Conservation (phyloP, 129 eudicot species). For the Helichrysum umbraculigerum region DNA sequence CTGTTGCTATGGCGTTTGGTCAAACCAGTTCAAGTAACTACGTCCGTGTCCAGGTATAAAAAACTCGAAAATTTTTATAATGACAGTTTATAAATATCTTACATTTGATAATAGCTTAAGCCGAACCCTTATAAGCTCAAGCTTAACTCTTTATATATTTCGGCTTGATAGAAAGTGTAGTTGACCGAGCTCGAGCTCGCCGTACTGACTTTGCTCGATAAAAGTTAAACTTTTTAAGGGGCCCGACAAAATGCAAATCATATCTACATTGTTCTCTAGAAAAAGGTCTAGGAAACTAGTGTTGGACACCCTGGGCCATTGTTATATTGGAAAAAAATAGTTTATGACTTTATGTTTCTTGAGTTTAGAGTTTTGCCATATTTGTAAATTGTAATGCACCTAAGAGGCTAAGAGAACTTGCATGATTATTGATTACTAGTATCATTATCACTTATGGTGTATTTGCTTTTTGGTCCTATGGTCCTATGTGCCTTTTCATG, state of each 20-base stretch:
- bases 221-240: too few relatives aligned
- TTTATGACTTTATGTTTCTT: constrained; percentile 11
- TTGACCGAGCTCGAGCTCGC: too few relatives aligned
- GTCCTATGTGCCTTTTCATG: constrained; percentile 17
- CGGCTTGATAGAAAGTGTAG: too few relatives aligned
- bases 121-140: too few relatives aligned
- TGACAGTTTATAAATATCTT: too few relatives aligned
- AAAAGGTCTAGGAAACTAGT: constrained; percentile 8
- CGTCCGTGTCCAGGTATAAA: constrained; percentile 78
- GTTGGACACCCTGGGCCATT: neutral
- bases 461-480: constrained; percentile 20
- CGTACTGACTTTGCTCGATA: too few relatives aligned
- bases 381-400: constrained; percentile 35
- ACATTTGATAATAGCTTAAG: too few relatives aligned
- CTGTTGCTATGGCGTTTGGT: constrained; percentile 95
- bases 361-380: constrained; percentile 35
- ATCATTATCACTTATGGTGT: neutral
- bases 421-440: constrained; percentile 12
- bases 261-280: neutral
- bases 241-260: too few relatives aligned
- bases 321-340: constrained; percentile 16
- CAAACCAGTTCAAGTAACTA: constrained; percentile 61
- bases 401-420: constrained; percentile 29
- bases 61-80: too few relatives aligned
- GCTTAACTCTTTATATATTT: too few relatives aligned